Evolutionary conservation across 306 rosid species (phyloP), one percentile per base, ranked within the genome.

Genomic region (Vigna nakashimae): DNA sequence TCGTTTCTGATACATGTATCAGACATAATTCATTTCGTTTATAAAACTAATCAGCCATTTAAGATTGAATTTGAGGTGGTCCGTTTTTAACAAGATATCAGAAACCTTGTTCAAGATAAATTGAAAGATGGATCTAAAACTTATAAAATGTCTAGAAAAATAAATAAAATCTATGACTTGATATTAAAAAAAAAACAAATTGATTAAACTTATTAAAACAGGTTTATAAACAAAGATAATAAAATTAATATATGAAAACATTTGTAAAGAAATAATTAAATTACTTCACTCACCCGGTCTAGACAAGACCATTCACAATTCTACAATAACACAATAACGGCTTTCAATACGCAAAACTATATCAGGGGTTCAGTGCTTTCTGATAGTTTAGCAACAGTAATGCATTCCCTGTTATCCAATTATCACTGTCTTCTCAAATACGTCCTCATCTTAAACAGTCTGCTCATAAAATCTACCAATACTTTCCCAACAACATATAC

Each of bases 271-370:
- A 62, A 16, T 62, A 15, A 30, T 16, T 5, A 50, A 15, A 4
- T 5, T 51, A 22, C n/a, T 30, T 59, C 42, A 59, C 2, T 28
- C 11, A 1, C 4, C 18, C 6, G 4, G 0, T 4, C 7, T 17
- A 60, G 43, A 60, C 43, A 60, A 60, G 67, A 60, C 43, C 22
- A 60, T 60, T 9, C 18, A 26, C 40, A 58, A 58, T 26, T 67
- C 52, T 13, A 58, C 4, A 63, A 62, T 63, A 55, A 72, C 16
- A 58, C 4, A 63, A 62, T 63, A 55, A 72, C 16, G 52, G 48
- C 65, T 36, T 14, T 72, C 76, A 53, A 9, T 71, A 17, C 50
- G 36, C n/a, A 52, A 38, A 55, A 36, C 52, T 72, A 72, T 72
- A 71, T 52, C 51, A n/a, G 65, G 15, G 24, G 26, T 55, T 72